These are phyloP conservation scores for Pyrenophora tritici-repentis DNA, from an alignment of 2,329 filamentous ascomycete species.

Conservation along the genomic window DNA sequence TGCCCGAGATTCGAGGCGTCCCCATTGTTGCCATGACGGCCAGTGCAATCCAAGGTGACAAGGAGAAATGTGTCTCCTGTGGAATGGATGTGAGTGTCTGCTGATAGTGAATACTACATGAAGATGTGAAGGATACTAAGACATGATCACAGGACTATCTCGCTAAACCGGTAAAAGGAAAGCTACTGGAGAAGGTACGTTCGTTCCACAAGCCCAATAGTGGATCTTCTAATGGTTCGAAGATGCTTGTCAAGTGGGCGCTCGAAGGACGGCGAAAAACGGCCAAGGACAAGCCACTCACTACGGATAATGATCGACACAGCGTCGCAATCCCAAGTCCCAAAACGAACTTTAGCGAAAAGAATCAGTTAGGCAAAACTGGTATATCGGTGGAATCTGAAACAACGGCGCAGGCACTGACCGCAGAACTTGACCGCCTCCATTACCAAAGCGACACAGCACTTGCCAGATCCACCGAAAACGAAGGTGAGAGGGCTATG, in stretches of 20 bases:
- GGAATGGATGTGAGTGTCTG: conserved; percentile 67
- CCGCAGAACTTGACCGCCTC: conserved; percentile 45
- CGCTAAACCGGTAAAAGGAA: conserved; percentile 66
- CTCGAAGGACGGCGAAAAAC: conserved; percentile 50
- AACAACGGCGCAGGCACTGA: conserved; percentile 44
- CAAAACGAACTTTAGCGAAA: conserved; percentile 26
- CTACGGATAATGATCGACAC: conserved; percentile 37
- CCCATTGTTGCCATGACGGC: conserved; percentile 84
- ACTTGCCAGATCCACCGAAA: conserved; percentile 49
- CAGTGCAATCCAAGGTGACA: conserved; percentile 75
- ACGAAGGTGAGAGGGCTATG: conserved; percentile 53
- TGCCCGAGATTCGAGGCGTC: conserved; percentile 61
- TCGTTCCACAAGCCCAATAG: conserved; percentile 13
- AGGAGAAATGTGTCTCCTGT: conserved; percentile 71
- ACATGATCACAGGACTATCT: conserved; percentile 36
- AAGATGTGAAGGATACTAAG: conserved; percentile 24
- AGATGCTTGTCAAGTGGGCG: conserved; percentile 71
- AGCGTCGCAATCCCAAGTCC: conserved; percentile 21
- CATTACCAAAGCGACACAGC: conserved; percentile 46
- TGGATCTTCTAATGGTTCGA: conserved; percentile 20
- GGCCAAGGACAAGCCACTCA: conserved; percentile 30
- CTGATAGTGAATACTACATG: conserved; percentile 7
- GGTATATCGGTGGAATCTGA: conserved; percentile 35
- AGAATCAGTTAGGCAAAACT: conserved; percentile 37
- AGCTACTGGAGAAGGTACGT: conserved; percentile 63